Percentiles rank a stretch among this genome's conserved stretches.
These are phyloP conservation scores for Hymenoscyphus fructigenus DNA, from an alignment of 2,329 filamentous ascomycete genomes.

Conservation along the genomic window DNA sequence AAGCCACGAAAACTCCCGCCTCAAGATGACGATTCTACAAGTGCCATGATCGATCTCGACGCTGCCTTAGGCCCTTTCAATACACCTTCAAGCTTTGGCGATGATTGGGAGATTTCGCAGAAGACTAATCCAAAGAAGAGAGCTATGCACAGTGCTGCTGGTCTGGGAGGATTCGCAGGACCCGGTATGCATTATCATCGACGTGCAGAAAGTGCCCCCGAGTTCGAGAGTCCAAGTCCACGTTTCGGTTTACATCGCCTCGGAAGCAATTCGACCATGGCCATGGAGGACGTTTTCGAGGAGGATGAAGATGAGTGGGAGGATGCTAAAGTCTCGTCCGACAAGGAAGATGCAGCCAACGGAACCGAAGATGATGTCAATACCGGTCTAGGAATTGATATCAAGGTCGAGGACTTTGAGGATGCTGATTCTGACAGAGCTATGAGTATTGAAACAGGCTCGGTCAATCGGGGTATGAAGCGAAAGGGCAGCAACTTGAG, in stretches of 20 bases:
- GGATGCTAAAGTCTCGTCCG: slow-evolving; percentile 35
- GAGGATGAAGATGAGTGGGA: slow-evolving; percentile 65
- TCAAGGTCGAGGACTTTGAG: slow-evolving; percentile 47
- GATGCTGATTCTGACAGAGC: slow-evolving; percentile 38
- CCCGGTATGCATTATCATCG: slow-evolving; percentile 75
- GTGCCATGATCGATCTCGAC: slow-evolving; percentile 89
- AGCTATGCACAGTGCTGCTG: slow-evolving; percentile 74
- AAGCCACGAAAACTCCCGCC: slow-evolving; percentile 41
- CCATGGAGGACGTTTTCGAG: slow-evolving; percentile 85
- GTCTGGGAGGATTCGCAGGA: slow-evolving; percentile 66
- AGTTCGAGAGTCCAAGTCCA: slow-evolving; percentile 69
- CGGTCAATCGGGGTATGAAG: slow-evolving; percentile 37
- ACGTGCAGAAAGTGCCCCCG: slow-evolving; percentile 77
- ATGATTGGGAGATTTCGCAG: slow-evolving; percentile 68
- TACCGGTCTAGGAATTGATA: slow-evolving; percentile 41
- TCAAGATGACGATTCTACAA: slow-evolving; percentile 62
- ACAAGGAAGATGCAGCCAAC: slow-evolving; percentile 36
- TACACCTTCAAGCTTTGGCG: slow-evolving; percentile 64
- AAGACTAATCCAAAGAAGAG: slow-evolving; percentile 56
- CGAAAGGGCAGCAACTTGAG: slow-evolving; percentile 49
- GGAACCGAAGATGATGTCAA: slow-evolving; percentile 39
- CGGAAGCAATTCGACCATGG: slow-evolving; percentile 72
- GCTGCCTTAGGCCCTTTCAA: slow-evolving; percentile 91
- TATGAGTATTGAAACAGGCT: slow-evolving; percentile 43
- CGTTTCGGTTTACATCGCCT: slow-evolving; percentile 60